Conservation (phyloP, 176 grass and related monocot species). For the Musa itinerans region DNA sequence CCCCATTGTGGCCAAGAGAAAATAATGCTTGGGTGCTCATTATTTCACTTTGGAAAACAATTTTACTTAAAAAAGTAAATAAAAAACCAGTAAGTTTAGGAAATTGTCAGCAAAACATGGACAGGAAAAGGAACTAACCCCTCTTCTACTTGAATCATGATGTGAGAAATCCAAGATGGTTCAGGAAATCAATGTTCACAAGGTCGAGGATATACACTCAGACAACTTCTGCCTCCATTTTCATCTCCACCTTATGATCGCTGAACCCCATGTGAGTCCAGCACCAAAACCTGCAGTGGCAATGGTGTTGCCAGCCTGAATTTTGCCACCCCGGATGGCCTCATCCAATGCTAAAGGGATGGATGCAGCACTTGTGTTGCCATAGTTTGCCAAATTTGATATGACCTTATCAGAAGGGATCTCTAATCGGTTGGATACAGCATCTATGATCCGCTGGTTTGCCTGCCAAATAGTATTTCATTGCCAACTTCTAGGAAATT, state of each 20-base stretch:
- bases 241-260: slow-evolving; percentile 57
- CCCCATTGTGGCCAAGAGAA: neutral
- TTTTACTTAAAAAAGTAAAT: neutral
- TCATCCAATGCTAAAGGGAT: slow-evolving; percentile 97
- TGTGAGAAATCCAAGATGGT: neutral
- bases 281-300: slow-evolving; percentile 78
- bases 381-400: slow-evolving; percentile 89
- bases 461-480: slow-evolving; percentile 36
- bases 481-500: neutral
- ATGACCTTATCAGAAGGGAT: slow-evolving; percentile 86
- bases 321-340: slow-evolving; percentile 57
- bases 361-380: slow-evolving; percentile 90
- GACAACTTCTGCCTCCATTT: neutral
- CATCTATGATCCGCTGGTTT: slow-evolving; percentile 89
- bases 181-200: neutral
- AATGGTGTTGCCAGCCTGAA: slow-evolving; percentile 66
- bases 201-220: neutral
- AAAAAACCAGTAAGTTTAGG: neutral
- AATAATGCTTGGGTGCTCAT: neutral
- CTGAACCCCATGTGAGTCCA: slow-evolving; percentile 93
- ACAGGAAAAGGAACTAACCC: neutral
- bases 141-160: neutral
- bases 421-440: slow-evolving; percentile 59
- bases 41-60: neutral
- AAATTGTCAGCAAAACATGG: neutral